Percentiles rank a stretch among this genome's conserved stretches.
Evolutionary conservation across 495 filamentous ascomycete genomes (phyloP).

Genomic region (Talaromyces thailandensis): DNA sequence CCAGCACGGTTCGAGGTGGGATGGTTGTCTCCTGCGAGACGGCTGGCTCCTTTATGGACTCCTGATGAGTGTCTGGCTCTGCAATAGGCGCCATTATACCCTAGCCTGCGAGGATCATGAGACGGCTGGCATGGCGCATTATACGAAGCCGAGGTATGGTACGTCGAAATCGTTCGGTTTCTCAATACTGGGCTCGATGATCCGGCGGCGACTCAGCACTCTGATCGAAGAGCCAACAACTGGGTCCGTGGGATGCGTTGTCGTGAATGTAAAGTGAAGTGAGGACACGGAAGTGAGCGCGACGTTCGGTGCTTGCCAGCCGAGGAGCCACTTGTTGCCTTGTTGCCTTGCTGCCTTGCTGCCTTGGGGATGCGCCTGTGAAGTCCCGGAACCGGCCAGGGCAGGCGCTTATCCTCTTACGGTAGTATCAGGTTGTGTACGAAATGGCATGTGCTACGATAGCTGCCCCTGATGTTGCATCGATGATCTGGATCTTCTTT

Average conservation of each 20-base stretch:
- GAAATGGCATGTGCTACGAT: no score
- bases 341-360: not conserved
- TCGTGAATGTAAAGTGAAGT: not conserved
- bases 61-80: not conserved
- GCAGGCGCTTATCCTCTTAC: not conserved
- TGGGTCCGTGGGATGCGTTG: not conserved
- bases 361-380: not conserved
- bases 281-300: not conserved
- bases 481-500: no score
- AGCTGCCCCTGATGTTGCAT: no score
- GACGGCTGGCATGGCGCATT: slow-evolving; percentile 3
- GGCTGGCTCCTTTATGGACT: not conserved
- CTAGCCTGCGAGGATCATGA: not conserved
- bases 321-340: not conserved
- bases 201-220: not conserved
- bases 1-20: not conserved
- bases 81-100: slow-evolving; percentile 3
- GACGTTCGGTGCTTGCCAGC: not conserved
- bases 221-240: not conserved
- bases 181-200: not conserved
- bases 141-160: not conserved
- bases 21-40: not conserved
- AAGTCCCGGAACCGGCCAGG: not conserved
- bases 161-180: not conserved
- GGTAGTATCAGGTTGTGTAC: no score